Evolutionary conservation across 768 basidiomycete species (phyloP).

Genomic region (Calocybe gangraenosa): DNA sequence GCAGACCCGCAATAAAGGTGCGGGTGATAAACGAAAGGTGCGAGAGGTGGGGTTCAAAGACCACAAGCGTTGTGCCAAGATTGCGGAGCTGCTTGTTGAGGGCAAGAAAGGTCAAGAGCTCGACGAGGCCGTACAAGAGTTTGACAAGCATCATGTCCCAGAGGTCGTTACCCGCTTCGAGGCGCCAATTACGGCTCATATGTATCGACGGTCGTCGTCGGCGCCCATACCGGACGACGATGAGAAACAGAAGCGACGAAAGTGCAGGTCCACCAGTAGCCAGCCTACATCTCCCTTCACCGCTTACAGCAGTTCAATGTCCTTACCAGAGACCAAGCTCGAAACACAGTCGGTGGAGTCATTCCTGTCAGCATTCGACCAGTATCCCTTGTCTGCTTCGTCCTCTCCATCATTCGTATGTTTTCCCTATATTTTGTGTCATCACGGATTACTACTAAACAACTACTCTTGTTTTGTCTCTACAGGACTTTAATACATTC

Average conservation of each 20-base stretch:
- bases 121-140: conserved; percentile 50
- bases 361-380: conserved; percentile 28
- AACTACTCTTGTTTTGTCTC: neutral
- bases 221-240: conserved; percentile 44
- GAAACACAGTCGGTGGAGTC: conserved; percentile 25
- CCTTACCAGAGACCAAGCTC: conserved; percentile 14
- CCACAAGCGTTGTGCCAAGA: conserved; percentile 59
- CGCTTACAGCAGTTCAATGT: conserved; percentile 16
- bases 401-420: conserved; percentile 50
- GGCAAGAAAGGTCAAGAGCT: conserved; percentile 54
- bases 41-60: conserved; percentile 64
- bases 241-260: conserved; percentile 23
- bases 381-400: conserved; percentile 33
- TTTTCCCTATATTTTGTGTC: conserved; percentile 12
- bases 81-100: conserved; percentile 57
- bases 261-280: conserved; percentile 33
- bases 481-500: conserved; percentile 41
- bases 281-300: conserved; percentile 27
- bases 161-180: conserved; percentile 71
- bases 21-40: conserved; percentile 48
- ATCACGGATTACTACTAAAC: too few species aligned
- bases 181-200: conserved; percentile 65
- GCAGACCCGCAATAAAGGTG: conserved; percentile 42
- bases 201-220: conserved; percentile 67
- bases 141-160: conserved; percentile 49